Percentiles rank a stretch among this genome's conserved stretches.
phyloP scores from a whole-genome alignment of 345 rosid species.

The Diplotaxis tenuifolia region DNA sequence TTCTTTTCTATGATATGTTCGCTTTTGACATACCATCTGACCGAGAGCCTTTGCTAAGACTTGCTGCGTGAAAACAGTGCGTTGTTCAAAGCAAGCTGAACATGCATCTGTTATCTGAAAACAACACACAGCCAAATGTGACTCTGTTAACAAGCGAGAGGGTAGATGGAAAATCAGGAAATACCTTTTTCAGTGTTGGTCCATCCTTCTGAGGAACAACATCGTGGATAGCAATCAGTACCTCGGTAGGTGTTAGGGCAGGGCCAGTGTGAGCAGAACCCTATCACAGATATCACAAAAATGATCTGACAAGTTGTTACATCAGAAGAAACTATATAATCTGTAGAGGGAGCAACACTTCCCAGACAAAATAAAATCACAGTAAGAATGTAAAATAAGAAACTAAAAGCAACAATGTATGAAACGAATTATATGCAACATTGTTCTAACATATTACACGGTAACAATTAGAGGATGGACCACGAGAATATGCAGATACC shows the following conservation, averaged over 20 bases:
- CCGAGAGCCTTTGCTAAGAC: conserved; percentile 93
- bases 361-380: not conserved
- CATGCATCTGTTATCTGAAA: conserved; percentile 89
- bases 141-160: conserved; percentile 8
- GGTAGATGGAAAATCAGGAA: conserved; percentile 13
- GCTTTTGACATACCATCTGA: conserved; percentile 68
- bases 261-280: conserved; percentile 99
- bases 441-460: not conserved
- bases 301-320: conserved; percentile 12
- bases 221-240: conserved; percentile 90
- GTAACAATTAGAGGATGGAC: conserved; percentile 6
- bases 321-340: conserved; percentile 1
- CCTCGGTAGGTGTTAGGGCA: conserved; percentile 96
- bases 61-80: conserved; percentile 93
- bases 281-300: conserved; percentile 46
- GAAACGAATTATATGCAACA: conserved; percentile 2
- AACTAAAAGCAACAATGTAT: not conserved
- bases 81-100: conserved; percentile 96
- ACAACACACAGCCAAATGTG: conserved; percentile 13
- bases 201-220: conserved; percentile 84
- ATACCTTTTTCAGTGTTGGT: conserved; percentile 79
- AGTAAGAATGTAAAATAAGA: not conserved
- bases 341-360: not conserved
- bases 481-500: conserved; percentile 47
- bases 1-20: conserved; percentile 2